These are phyloP conservation scores for Phlyctochytrium bullatum DNA, from an alignment of 192 early-diverging fungal genomes.

Conservation along the genomic window DNA sequence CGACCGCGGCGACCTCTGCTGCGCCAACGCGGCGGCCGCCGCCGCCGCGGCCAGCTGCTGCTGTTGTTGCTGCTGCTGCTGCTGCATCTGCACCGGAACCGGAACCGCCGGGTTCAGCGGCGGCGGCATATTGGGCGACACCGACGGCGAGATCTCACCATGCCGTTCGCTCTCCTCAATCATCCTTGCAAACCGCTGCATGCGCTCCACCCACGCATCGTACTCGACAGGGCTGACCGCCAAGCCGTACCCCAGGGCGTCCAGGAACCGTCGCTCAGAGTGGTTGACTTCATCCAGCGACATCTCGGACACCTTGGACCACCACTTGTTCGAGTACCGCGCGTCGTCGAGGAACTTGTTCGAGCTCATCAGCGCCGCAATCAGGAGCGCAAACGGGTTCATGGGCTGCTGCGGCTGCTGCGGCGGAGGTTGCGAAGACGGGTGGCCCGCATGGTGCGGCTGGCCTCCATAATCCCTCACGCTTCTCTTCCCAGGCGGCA, in stretches of 20 bases:
- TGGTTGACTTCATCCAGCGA: constrained; percentile 74
- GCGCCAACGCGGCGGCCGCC: neutral
- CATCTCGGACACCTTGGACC: constrained; percentile 79
- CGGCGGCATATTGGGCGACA: neutral
- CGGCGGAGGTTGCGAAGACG: neutral
- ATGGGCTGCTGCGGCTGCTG: neutral
- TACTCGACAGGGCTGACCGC: neutral
- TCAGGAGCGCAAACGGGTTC: constrained; percentile 69
- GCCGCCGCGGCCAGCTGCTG: neutral
- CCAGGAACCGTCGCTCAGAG: constrained; percentile 77
- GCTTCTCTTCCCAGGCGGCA: too few relatives aligned
- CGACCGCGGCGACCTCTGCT: neutral
- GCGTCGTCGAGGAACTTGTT: constrained; percentile 85
- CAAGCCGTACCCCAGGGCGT: constrained; percentile 51
- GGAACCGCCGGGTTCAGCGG: neutral
- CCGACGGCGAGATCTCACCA: neutral
- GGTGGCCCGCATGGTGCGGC: too few relatives aligned
- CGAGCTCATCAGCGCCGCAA: constrained; percentile 77
- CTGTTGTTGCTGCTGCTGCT: neutral
- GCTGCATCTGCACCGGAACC: neutral
- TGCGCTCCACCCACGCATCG: constrained; percentile 6
- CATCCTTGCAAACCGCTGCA: constrained; percentile 6
- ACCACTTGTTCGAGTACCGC: constrained; percentile 79
- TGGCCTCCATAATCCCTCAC: too few relatives aligned
- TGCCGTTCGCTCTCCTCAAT: constrained; percentile 4